Evolutionary conservation across 176 grass and related monocot genomes (phyloP), one percentile per base, ranked within the genome.

Genomic region (Aegilops sharonensis): DNA sequence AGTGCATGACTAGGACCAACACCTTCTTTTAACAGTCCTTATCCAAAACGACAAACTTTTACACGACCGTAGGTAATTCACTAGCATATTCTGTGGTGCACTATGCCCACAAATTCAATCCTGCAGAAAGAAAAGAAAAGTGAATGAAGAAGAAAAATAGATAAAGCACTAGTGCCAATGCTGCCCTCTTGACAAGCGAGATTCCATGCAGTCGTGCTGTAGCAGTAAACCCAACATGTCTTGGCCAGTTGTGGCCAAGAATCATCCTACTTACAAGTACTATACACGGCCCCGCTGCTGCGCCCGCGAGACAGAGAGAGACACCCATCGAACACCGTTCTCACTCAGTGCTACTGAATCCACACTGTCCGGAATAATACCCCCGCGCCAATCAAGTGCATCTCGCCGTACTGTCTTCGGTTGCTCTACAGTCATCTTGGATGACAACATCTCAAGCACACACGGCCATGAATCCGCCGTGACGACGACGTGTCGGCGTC

Each of bases 201-300:
- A 83, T 71, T 30, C 29, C 30, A 31, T 84, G 54, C 0, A 43
- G 48, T 81, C 34, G 15, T 77, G 71, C 8, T 82, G 83, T 31
- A 77, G 72, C 71, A 77, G 68, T 80, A 74, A 85, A 85, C 75
- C 50, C 75, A 84, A 11, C 23, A 66, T 82, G 54, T 10, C 8
- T 32, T 1, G 30, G 13, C 84, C 57, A 74, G 42, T 47, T 68
- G 84, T 79, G 64, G 73, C 18, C 42, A 74, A 59, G 42, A 83
- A 21, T 83, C 89, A 79, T 83, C 84, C 80, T 57, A 20, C 52
- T 72, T 27, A 27, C 27, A 27, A 27, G 7, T 75, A 68, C 47
- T 15, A 8, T 50, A 50, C 86, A 61, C 31, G 70, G 42, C 37
- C 32, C 39, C 2, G 48, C 48, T 54, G 14, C 50, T 54, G 54